Evolutionary conservation across 371 early-diverging fungal species (phyloP), one percentile per base, ranked within the genome.

Genomic region (Actinomortierella wolfii): DNA sequence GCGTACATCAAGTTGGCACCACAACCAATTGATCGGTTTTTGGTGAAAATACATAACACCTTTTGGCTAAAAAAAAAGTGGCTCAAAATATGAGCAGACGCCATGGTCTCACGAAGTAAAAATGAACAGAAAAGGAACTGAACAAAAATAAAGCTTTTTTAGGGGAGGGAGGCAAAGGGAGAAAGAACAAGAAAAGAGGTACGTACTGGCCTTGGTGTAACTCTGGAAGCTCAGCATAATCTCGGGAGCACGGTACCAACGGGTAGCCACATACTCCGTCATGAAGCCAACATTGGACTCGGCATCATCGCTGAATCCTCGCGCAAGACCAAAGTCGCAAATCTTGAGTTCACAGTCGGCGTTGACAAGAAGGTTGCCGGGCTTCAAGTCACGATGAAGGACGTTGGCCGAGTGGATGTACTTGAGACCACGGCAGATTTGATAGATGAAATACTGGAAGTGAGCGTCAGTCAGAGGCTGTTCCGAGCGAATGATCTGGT

Each of bases 241-340:
- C 78, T 99, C 99, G 25, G 99, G 99, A 13, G 99, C 93, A 63
- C 99, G 86, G 78, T 99, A 99, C 99, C 99, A 99, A 64, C 99
- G 84, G 0, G 99, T 99, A 46, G 98, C 94, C 28, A 97, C 99
- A 64, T 97, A 97, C 78, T 97, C 95, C 34, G 96, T 96, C 94
- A 97, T 92, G 68, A 95, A 95, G 1, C 94, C 94, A 57, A 87
- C 88, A 68, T 92, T 91, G 49, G 83, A 86, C 18, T 94, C 96
- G 28, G 81, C 81, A 59, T 92, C 90, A 24, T 82, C 83, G 49
- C 94, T 92, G 74, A 92, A 91, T 8, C 98, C 96, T 62, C 97
- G 87, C 25, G 97, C 96, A 57, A 97, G 78, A 29, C 97, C 97
- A 80, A 97, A 97, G 80, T 97, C 97, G 79, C 95, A 94, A 65